Base-by-base conservation (phyloP, 2,329 filamentous ascomycete genomes). In the Xylaria sp. region DNA sequence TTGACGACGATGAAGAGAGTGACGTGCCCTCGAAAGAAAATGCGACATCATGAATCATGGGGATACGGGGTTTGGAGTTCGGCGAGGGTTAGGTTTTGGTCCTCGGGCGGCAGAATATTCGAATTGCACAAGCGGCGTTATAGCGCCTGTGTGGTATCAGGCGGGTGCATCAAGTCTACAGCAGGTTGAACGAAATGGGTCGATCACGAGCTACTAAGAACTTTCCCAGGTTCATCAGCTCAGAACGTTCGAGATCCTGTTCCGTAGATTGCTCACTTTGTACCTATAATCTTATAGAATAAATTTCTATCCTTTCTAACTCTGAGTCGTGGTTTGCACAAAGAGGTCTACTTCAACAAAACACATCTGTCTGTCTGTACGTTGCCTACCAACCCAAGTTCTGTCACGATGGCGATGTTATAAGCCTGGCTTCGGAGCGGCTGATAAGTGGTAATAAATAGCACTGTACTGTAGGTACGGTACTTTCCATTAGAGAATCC, bases 1-100 rank as follows among this genome's bases (percentile, higher is more conserved):
- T 76, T 34, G 71, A 77, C 30, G 78, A 77, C 18, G 65, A 68
- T 10, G 65, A 64, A 53, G 70, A 59, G 59, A 64, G 55, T 28
- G 59, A 65, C 45, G 45, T 34, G 36, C 58, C 60, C 25, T 53
- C 43, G 57, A 71, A 71, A 39, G 46, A 56, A 36, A 66, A 52
- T 10, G 15, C 45, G 32, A 39, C 48, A 63, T 60, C 20, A 65
- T 68, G 43, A 60, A 67, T 25, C 23, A n/a, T 45, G n/a, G 48
- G 56, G 36, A 45, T 43, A 52, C 60, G n/a, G 58, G 62, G 57
- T 64, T 12, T 59, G 69, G 66, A 64, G 67, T 69, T 67, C 18
- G 30, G 67, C 8, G 13, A 46, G 30, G 68, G 56, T 28, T 43
- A 34, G 60, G 41, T 34, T 57, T 34, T 59, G 53, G 50, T 58